phyloP scores from a whole-genome alignment of 2,329 filamentous ascomycete genomes.

The Sporothrix schenckii region DNA sequence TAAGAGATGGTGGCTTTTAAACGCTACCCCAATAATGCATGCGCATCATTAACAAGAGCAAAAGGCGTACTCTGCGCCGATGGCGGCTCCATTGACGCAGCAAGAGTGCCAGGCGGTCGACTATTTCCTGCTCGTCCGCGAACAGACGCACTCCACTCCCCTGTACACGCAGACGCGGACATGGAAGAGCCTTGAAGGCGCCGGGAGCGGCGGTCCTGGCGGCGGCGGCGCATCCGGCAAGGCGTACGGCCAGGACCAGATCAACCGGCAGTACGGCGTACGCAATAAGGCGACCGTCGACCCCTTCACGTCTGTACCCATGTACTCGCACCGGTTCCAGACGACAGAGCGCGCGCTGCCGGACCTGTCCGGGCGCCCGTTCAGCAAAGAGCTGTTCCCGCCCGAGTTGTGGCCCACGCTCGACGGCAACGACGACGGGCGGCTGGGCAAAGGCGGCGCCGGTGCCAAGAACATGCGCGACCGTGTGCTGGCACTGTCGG shows the following conservation, averaged over 20 bases:
- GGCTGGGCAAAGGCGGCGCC: conserved; percentile 32
- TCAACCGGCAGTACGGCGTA: conserved; percentile 59
- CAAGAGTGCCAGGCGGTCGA: conserved; percentile 54
- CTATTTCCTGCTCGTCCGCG: conserved; percentile 59
- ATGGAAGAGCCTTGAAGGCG: conserved; percentile 38
- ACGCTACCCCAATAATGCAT: too few relatives aligned
- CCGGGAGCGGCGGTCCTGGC: conserved; percentile 37
- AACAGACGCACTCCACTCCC: conserved; percentile 58
- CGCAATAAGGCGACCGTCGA: conserved; percentile 60
- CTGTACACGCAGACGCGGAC: conserved; percentile 61
- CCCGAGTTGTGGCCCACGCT: conserved; percentile 59
- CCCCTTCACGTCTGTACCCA: conserved; percentile 62
- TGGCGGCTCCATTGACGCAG: conserved; percentile 48
- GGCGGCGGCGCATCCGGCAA: conserved; percentile 41
- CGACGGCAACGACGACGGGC: conserved; percentile 50
- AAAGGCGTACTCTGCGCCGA: conserved; percentile 56
- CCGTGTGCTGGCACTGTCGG: conserved; percentile 49
- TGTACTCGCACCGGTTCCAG: conserved; percentile 60
- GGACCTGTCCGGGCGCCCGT: conserved; percentile 55
- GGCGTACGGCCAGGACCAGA: conserved; percentile 60
- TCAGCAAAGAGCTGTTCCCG: conserved; percentile 57
- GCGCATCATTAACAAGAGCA: not conserved
- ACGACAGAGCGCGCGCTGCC: conserved; percentile 57
- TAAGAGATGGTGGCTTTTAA: not conserved
- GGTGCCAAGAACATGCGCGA: conserved; percentile 43